Percentiles rank a stretch among this genome's conserved stretches.
phyloP scores from a whole-genome alignment of 768 basidiomycete genomes.

The Pluteus cervinus region DNA sequence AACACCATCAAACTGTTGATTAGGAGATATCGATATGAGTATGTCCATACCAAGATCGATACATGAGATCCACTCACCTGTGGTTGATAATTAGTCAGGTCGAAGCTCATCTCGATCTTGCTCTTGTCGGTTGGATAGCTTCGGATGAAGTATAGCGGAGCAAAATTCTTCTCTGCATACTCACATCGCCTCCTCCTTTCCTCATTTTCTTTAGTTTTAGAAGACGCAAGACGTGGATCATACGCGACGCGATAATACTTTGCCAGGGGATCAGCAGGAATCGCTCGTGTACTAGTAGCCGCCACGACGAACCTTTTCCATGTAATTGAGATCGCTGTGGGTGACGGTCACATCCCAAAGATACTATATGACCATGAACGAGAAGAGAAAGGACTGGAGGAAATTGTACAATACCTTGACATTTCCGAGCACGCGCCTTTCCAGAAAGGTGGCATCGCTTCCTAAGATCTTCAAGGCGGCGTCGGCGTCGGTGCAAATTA shows the following conservation, averaged over 20 bases:
- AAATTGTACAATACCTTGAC: conserved; percentile 16
- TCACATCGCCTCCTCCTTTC: conserved; percentile 21
- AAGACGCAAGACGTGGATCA: conserved; percentile 22
- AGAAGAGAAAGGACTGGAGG: not conserved
- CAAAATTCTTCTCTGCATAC: conserved; percentile 34
- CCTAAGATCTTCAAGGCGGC: conserved; percentile 19
- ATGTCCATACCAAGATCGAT: not conserved
- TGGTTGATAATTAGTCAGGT: conserved; percentile 41
- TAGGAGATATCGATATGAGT: not conserved
- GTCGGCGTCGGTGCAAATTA: conserved; percentile 23
- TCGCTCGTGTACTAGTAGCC: not conserved
- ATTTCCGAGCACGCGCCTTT: conserved; percentile 23
- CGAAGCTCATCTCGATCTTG: conserved; percentile 50
- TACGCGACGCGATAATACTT: conserved; percentile 37
- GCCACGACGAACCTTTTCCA: conserved; percentile 30
- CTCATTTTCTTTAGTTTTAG: conserved; percentile 18
- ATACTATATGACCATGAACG: conserved; percentile 17
- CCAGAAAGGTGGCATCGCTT: conserved; percentile 20
- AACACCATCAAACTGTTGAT: conserved; percentile 17
- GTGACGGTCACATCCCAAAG: conserved; percentile 45
- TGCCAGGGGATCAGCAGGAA: not conserved
- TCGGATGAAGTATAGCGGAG: conserved; percentile 40
- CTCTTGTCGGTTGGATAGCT: conserved; percentile 35
- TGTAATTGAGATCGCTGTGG: conserved; percentile 39
- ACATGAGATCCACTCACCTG: conserved; percentile 22